phyloP scores from a whole-genome alignment of 768 basidiomycete species.

The Dacryopinax primogenitus region DNA sequence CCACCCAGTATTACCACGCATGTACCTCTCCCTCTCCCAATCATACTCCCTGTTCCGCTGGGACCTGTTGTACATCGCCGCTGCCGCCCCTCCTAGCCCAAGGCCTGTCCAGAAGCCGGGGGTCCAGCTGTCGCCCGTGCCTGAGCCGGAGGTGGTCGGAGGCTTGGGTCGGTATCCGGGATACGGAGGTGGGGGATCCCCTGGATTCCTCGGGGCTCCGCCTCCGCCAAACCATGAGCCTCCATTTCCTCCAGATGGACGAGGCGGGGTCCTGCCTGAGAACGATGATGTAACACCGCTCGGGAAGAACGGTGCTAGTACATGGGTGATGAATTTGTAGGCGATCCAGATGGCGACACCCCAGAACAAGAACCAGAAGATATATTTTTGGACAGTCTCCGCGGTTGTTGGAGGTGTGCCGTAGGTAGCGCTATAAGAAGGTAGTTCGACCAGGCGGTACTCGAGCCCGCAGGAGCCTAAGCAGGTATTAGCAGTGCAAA shows the following conservation, averaged over 20 bases:
- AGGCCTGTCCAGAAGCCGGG: constrained; percentile 85
- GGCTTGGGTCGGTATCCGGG: constrained; percentile 38
- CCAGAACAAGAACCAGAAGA: constrained; percentile 15
- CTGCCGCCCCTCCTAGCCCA: constrained; percentile 55
- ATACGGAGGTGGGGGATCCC: constrained; percentile 38
- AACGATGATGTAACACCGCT: constrained; percentile 26
- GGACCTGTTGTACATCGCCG: constrained; percentile 23
- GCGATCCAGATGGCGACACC: constrained; percentile 19
- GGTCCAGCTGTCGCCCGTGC: constrained; percentile 32
- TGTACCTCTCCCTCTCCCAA: constrained; percentile 18
- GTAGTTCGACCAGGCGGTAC: constrained; percentile 66
- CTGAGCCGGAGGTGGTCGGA: constrained; percentile 25
- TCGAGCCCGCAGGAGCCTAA: constrained; percentile 77
- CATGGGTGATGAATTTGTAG: constrained; percentile 49
- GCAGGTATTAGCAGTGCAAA: neutral
- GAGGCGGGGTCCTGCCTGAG: constrained; percentile 20
- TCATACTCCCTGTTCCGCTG: constrained; percentile 14
- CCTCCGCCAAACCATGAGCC: constrained; percentile 21
- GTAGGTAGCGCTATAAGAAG: constrained; percentile 20
- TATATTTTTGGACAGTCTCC: constrained; percentile 29
- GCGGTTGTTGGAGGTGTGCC: neutral
- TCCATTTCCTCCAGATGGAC: constrained; percentile 18
- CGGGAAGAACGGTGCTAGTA: constrained; percentile 26
- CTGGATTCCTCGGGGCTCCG: constrained; percentile 25
- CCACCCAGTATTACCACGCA: constrained; percentile 21